These are phyloP conservation scores for Coniferiporia weirii DNA, from an alignment of 1,284 basidiomycete species.

Conservation along the genomic window DNA sequence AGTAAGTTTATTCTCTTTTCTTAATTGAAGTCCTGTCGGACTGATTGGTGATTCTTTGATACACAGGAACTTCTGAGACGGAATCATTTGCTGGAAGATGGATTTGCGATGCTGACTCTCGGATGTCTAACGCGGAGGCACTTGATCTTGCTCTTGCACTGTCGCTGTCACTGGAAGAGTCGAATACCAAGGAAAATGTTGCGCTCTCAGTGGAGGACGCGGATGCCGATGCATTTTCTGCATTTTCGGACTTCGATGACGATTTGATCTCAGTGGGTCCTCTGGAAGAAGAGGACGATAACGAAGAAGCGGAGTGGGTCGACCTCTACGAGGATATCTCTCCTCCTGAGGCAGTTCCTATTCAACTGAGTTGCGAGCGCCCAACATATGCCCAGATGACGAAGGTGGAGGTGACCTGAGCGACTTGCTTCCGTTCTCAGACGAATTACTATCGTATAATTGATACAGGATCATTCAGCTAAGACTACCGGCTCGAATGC, in stretches of 20 bases:
- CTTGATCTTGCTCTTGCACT: not conserved
- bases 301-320: not conserved
- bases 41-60: not conserved
- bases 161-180: not conserved
- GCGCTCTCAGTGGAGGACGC: not conserved
- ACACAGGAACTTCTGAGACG: not conserved
- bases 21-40: too few relatives aligned
- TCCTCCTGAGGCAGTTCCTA: not conserved
- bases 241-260: not conserved
- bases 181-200: too few relatives aligned
- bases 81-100: not conserved
- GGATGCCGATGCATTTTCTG: not conserved
- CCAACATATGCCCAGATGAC: conserved; percentile 15
- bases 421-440: too few relatives aligned
- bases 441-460: too few relatives aligned
- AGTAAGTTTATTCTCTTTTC: too few relatives aligned
- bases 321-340: not conserved
- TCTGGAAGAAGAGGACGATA: not conserved
- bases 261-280: not conserved
- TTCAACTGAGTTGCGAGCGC: not conserved
- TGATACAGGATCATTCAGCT: too few relatives aligned
- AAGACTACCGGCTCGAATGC: too few relatives aligned
- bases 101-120: not conserved
- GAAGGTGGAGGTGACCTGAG: conserved; percentile 7
- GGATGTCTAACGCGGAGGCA: not conserved